Conservation (phyloP, 495 filamentous ascomycete species). For the Trichoderma gamsii region DNA sequence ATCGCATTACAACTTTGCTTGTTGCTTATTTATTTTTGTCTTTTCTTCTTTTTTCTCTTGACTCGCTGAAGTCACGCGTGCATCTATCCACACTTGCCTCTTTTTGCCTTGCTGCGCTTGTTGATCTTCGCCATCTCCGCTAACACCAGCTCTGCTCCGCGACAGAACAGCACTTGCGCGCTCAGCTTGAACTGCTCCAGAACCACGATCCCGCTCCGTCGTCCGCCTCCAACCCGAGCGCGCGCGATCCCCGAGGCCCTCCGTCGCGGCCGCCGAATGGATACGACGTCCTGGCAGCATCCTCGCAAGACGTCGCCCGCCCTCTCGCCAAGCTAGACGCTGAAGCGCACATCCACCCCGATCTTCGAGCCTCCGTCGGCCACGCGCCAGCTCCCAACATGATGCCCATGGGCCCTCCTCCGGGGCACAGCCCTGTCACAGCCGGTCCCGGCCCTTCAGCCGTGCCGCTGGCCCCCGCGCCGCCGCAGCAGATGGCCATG, state of each 20-base stretch:
- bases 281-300: constrained; percentile 7
- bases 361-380: constrained; percentile 9
- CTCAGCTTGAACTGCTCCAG: constrained; percentile 13
- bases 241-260: constrained; percentile 10
- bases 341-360: constrained; percentile 16
- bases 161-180: constrained; percentile 16
- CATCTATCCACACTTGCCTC: background rate
- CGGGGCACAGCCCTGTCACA: constrained; percentile 24
- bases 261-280: constrained; percentile 13
- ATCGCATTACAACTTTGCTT: background rate
- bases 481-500: constrained; percentile 2
- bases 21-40: background rate
- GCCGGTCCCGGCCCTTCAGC: constrained; percentile 22
- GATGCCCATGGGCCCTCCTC: constrained; percentile 27
- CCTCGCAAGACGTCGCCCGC: constrained; percentile 13
- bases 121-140: background rate
- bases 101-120: background rate
- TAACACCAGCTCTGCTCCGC: background rate
- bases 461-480: constrained; percentile 16
- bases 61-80: background rate
- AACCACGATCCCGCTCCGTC: constrained; percentile 5
- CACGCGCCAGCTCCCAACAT: constrained; percentile 20
- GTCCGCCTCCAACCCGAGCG: constrained; percentile 9
- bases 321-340: constrained; percentile 12
- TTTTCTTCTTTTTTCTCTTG: background rate